Percentiles rank a stretch among this genome's conserved stretches.
Evolutionary conservation across 176 grass and related monocot species (phyloP).

Genomic region (Bothriochloa decipiens): DNA sequence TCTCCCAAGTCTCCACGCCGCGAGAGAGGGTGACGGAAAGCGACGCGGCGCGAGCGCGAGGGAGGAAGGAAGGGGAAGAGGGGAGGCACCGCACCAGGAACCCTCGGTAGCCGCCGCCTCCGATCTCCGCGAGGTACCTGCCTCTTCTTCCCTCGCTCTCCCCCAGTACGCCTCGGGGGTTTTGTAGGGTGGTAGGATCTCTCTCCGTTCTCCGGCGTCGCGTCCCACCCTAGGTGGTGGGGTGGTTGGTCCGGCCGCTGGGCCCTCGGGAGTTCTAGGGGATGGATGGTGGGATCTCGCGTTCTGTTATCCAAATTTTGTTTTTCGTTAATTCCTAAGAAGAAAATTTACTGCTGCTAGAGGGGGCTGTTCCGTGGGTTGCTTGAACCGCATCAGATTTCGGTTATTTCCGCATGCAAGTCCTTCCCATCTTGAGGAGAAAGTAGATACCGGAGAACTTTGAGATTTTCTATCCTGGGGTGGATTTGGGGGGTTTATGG

Average conservation of each 20-base stretch:
- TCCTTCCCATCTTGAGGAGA: not conserved
- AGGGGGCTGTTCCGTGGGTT: not conserved
- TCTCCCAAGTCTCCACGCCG: constrained; percentile 8
- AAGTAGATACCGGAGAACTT: not conserved
- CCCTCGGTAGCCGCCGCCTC: not conserved
- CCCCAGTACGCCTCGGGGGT: not conserved
- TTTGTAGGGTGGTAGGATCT: not conserved
- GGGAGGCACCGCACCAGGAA: not conserved
- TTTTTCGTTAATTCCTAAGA: not conserved
- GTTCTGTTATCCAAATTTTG: not conserved
- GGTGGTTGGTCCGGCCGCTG: not conserved
- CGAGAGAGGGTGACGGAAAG: constrained; percentile 15
- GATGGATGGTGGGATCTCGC: not conserved
- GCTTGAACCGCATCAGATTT: not conserved
- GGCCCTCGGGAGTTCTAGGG: not conserved
- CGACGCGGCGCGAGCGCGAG: not conserved
- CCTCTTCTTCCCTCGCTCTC: not conserved
- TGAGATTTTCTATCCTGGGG: not conserved
- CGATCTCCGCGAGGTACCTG: constrained; percentile 35
- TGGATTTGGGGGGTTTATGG: not conserved
- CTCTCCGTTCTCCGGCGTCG: not conserved
- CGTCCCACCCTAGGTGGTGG: not conserved
- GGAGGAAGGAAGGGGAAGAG: not conserved
- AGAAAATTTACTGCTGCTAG: not conserved
- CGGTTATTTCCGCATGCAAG: not conserved